phyloP scores from a whole-genome alignment of 352 stramenopile genomes.

The Globisporangium yorkense region DNA sequence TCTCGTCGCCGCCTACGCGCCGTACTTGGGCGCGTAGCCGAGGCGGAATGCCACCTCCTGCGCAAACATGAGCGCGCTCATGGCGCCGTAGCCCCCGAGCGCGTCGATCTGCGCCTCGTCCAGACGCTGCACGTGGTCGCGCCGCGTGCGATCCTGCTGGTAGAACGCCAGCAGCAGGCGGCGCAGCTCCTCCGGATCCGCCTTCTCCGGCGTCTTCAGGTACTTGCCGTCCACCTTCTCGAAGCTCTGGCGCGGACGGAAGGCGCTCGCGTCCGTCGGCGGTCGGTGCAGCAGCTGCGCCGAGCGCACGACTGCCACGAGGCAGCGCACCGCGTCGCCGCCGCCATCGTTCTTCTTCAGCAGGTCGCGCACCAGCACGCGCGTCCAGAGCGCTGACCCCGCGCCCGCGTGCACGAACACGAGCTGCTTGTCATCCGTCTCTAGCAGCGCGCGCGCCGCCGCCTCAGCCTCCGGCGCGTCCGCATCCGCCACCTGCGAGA shows the following conservation, averaged over 20 bases:
- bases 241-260: conserved; percentile 63
- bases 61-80: conserved; percentile 67
- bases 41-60: conserved; percentile 79
- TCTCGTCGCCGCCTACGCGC: conserved; percentile 25
- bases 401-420: conserved; percentile 43
- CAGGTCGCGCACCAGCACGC: conserved; percentile 30
- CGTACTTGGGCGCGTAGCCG: conserved; percentile 72
- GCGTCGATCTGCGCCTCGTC: conserved; percentile 43
- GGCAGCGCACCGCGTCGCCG: conserved; percentile 22
- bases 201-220: neutral
- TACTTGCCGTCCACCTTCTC: conserved; percentile 59
- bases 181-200: conserved; percentile 3
- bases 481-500: conserved; percentile 27
- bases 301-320: conserved; percentile 45
- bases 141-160: conserved; percentile 58
- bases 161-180: conserved; percentile 54
- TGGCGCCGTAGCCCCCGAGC: conserved; percentile 52
- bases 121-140: conserved; percentile 43
- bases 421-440: conserved; percentile 36
- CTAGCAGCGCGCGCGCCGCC: conserved; percentile 14
- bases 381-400: conserved; percentile 33
- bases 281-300: conserved; percentile 8
- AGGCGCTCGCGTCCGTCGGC: conserved; percentile 20
- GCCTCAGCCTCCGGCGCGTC: conserved; percentile 7
- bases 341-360: conserved; percentile 21